Conservation (phyloP, 495 filamentous ascomycete species). For the Neurospora discreta region DNA sequence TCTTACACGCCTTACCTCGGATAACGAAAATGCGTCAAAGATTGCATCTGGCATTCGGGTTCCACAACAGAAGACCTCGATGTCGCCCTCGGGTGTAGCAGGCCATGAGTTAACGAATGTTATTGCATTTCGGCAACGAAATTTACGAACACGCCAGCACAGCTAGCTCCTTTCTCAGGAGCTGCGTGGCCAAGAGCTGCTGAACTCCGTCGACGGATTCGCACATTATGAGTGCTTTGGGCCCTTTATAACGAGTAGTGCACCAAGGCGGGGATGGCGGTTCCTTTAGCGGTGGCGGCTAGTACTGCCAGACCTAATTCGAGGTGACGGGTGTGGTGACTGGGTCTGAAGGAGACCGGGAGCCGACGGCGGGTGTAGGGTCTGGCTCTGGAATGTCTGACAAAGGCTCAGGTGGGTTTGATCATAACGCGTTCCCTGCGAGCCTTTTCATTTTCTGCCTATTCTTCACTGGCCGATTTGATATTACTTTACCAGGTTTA, state of each 20-base stretch:
- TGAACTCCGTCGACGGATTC: neutral
- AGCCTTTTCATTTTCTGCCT: neutral
- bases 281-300: neutral
- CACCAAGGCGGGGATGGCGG: neutral
- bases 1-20: neutral
- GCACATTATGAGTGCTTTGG: neutral
- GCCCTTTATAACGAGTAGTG: slow-evolving; percentile 3
- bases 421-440: neutral
- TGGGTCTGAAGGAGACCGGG: neutral
- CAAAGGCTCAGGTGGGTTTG: neutral
- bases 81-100: slow-evolving; percentile 1
- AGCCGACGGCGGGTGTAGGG: neutral
- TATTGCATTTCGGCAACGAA: neutral
- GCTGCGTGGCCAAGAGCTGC: slow-evolving; percentile 1
- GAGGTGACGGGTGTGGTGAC: neutral
- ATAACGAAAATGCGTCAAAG: slow-evolving; percentile 6
- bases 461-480: neutral
- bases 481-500: neutral
- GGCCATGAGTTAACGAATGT: slow-evolving; percentile 3
- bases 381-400: neutral
- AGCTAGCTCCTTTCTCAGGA: neutral
- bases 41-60: slow-evolving; percentile 3
- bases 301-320: neutral
- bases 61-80: neutral
- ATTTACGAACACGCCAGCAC: neutral